phyloP scores from a whole-genome alignment of 2,329 filamentous ascomycete genomes.

The Knufia petricola region DNA sequence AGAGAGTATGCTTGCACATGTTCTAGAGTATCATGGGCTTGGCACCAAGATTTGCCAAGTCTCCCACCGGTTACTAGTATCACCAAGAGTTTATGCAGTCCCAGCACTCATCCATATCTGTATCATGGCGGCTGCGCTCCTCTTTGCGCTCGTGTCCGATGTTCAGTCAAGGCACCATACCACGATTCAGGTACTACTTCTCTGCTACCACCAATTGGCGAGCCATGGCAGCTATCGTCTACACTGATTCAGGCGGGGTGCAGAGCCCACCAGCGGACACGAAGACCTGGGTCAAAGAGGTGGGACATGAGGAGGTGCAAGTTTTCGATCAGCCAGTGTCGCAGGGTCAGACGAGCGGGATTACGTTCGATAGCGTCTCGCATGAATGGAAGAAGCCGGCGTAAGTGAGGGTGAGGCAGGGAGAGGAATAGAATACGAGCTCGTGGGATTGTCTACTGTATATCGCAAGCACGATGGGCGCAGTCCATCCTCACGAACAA shows the following conservation, averaged over 20 bases:
- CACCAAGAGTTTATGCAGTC: constrained; percentile 27
- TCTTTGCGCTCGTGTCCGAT: not conserved
- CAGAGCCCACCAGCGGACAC: not conserved
- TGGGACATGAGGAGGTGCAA: not conserved
- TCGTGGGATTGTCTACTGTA: not conserved
- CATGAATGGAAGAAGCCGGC: not conserved
- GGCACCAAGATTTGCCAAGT: no score
- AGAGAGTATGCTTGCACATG: no score
- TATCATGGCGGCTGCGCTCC: not conserved
- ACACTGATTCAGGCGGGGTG: not conserved
- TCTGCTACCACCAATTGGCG: not conserved
- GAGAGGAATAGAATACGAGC: not conserved
- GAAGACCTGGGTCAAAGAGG: not conserved
- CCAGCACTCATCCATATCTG: constrained; percentile 22
- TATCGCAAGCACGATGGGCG: not conserved
- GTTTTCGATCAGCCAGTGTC: not conserved
- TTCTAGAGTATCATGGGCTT: no score
- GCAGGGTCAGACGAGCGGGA: not conserved
- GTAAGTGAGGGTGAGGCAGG: not conserved
- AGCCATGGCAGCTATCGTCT: not conserved
- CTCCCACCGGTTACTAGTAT: no score
- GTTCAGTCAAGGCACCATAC: not conserved
- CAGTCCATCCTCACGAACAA: not conserved
- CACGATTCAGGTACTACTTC: not conserved
- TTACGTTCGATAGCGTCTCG: not conserved